Evolutionary conservation across 2,329 filamentous ascomycete genomes (phyloP).

Genomic region (Claviceps maximensis): DNA sequence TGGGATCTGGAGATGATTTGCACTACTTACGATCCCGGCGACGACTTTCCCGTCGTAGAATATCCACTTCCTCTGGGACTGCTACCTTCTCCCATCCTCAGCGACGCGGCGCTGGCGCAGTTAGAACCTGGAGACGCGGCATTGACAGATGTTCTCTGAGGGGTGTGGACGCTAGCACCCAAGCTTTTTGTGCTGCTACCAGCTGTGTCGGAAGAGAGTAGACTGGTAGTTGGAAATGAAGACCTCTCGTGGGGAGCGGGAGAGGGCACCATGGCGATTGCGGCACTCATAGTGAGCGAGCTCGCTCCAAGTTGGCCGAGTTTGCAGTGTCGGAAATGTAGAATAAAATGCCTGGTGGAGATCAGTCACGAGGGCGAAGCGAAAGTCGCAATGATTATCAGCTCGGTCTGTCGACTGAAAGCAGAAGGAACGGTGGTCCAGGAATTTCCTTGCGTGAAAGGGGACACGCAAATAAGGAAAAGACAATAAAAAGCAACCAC

Average conservation of each 20-base stretch:
- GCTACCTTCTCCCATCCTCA: slow-evolving; percentile 37
- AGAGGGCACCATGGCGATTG: slow-evolving; percentile 55
- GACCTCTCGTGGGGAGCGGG: slow-evolving; percentile 53
- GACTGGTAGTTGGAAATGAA: slow-evolving; percentile 36
- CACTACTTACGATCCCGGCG: slow-evolving; percentile 47
- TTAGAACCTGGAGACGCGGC: slow-evolving; percentile 16
- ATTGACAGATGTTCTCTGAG: slow-evolving; percentile 25
- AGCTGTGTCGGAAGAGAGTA: slow-evolving; percentile 10
- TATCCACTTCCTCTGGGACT: slow-evolving; percentile 33
- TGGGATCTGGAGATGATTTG: background rate
- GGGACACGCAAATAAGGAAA: background rate
- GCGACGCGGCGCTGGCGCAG: slow-evolving; percentile 27
- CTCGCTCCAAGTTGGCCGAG: background rate
- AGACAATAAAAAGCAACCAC: background rate
- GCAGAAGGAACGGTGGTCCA: background rate
- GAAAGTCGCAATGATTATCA: background rate
- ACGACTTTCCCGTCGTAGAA: slow-evolving; percentile 34
- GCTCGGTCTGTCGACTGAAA: background rate
- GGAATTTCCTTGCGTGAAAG: background rate
- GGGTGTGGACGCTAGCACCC: slow-evolving; percentile 24
- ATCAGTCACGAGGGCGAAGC: background rate
- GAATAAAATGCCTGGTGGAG: background rate
- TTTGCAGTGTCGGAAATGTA: background rate
- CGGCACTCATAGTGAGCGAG: slow-evolving; percentile 46
- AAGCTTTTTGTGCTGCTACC: slow-evolving; percentile 2